These are phyloP conservation scores for Sphaerulina musiva DNA, from an alignment of 2,329 filamentous ascomycete species.

Conservation along the genomic window DNA sequence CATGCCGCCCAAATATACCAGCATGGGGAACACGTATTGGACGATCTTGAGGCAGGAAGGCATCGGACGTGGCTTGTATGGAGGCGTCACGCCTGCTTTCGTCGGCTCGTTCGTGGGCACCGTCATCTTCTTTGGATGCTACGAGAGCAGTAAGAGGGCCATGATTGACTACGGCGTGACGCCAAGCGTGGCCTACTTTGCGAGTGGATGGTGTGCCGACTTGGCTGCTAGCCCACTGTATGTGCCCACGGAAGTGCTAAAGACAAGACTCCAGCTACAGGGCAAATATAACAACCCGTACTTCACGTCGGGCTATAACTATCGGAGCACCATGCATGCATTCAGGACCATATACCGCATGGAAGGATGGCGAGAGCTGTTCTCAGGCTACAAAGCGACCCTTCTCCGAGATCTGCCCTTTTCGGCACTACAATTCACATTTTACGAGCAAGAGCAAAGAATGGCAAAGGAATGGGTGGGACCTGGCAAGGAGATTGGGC, in stretches of 20 bases:
- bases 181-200: slow-evolving; percentile 76
- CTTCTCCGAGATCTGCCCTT: slow-evolving; percentile 92
- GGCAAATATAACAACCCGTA: slow-evolving; percentile 91
- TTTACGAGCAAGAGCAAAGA: slow-evolving; percentile 89
- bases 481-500: slow-evolving; percentile 69
- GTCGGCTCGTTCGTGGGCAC: slow-evolving; percentile 90
- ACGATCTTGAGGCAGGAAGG: slow-evolving; percentile 93
- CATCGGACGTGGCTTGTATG: slow-evolving; percentile 75
- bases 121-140: slow-evolving; percentile 89
- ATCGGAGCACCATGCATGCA: slow-evolving; percentile 77
- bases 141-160: slow-evolving; percentile 87
- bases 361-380: slow-evolving; percentile 80
- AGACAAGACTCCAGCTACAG: slow-evolving; percentile 92
- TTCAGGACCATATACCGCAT: slow-evolving; percentile 73
- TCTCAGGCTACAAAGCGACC: slow-evolving; percentile 95
- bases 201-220: slow-evolving; percentile 86
- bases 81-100: slow-evolving; percentile 86
- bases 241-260: slow-evolving; percentile 94
- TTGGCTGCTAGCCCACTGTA: slow-evolving; percentile 87
- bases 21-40: slow-evolving; percentile 81
- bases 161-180: slow-evolving; percentile 80
- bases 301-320: slow-evolving; percentile 94
- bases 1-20: slow-evolving; percentile 85
- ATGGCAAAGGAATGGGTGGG: slow-evolving; percentile 74
- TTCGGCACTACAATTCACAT: slow-evolving; percentile 93